phyloP scores from a whole-genome alignment of 108 stramenopile genomes.

The Fragilaria radians region DNA sequence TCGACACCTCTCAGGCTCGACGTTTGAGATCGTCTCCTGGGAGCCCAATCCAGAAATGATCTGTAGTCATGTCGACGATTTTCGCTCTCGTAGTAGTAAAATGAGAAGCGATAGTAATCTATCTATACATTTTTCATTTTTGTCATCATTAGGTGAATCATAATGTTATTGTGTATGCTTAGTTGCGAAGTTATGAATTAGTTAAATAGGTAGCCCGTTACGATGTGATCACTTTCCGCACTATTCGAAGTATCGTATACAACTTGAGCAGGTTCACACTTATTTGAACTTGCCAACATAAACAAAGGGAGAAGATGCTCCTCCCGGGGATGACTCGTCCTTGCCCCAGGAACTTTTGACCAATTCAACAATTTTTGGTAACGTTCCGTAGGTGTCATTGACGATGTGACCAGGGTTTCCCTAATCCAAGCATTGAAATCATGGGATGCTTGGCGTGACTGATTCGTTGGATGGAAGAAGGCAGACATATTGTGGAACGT shows the following conservation, averaged over 20 bases:
- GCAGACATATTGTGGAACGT: slow-evolving; percentile 59
- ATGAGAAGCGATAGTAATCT: no score
- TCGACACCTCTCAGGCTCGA: no score
- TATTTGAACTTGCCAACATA: slow-evolving; percentile 29
- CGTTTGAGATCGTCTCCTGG: no score
- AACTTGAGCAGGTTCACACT: neutral
- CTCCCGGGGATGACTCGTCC: slow-evolving; percentile 35
- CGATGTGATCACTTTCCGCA: slow-evolving; percentile 10
- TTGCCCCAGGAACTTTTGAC: slow-evolving; percentile 30
- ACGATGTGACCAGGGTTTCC: slow-evolving; percentile 7
- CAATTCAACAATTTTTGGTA: slow-evolving; percentile 15
- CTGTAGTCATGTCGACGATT: no score
- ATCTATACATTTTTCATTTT: no score
- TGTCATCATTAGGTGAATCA: no score
- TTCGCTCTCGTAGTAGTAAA: no score
- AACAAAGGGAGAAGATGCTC: slow-evolving; percentile 53
- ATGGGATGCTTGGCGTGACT: slow-evolving; percentile 6
- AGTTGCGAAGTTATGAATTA: no score
- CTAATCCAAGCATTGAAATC: slow-evolving; percentile 42
- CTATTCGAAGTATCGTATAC: neutral
- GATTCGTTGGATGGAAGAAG: slow-evolving; percentile 18
- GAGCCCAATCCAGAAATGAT: no score
- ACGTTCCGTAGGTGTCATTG: neutral
- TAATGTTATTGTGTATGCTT: no score
- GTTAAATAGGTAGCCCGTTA: slow-evolving; percentile 31